A percentile compares a stretch with the other conserved stretches of the same genome.
Conservation (phyloP, 768 basidiomycete genomes). For the Cystofilobasidium bisporidii region DNA sequence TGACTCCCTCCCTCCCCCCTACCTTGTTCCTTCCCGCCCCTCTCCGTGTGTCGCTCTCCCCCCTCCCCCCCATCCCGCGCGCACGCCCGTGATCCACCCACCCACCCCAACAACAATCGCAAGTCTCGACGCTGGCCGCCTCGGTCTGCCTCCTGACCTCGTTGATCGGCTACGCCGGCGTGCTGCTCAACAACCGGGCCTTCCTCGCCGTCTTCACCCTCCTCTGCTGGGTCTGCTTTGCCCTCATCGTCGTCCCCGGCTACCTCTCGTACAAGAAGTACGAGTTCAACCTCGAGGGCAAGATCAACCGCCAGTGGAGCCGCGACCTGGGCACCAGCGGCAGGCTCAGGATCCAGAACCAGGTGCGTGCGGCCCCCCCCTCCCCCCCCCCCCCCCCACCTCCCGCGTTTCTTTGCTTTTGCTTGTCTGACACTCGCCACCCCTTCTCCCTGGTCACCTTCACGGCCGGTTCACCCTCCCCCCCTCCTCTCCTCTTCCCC, state of each 20-base stretch:
- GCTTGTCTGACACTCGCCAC: background rate
- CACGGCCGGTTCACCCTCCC: no score
- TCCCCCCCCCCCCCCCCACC: no score
- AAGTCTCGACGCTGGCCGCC: slow-evolving; percentile 60
- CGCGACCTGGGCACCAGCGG: slow-evolving; percentile 52
- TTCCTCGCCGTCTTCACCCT: slow-evolving; percentile 68
- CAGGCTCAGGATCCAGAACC: slow-evolving; percentile 60
- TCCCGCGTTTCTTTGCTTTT: background rate
- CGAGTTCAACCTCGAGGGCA: slow-evolving; percentile 71
- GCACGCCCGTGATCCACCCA: no score
- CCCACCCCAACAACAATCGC: no score
- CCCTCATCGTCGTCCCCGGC: slow-evolving; percentile 60
- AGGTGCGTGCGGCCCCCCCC: no score
- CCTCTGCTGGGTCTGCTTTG: slow-evolving; percentile 64
- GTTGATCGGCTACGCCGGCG: slow-evolving; percentile 65
- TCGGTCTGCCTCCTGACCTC: slow-evolving; percentile 54
- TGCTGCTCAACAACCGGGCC: slow-evolving; percentile 70
- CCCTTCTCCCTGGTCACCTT: no score
- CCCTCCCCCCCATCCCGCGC: no score
- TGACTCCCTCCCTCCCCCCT: no score
- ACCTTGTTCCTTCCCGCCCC: no score
- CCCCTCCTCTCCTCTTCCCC: background rate
- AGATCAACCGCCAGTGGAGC: slow-evolving; percentile 69
- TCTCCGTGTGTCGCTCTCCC: no score
- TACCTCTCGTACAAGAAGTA: slow-evolving; percentile 67